Evolutionary conservation across 2,329 filamentous ascomycete species (phyloP).

Genomic region (Karstenula rhodostoma): DNA sequence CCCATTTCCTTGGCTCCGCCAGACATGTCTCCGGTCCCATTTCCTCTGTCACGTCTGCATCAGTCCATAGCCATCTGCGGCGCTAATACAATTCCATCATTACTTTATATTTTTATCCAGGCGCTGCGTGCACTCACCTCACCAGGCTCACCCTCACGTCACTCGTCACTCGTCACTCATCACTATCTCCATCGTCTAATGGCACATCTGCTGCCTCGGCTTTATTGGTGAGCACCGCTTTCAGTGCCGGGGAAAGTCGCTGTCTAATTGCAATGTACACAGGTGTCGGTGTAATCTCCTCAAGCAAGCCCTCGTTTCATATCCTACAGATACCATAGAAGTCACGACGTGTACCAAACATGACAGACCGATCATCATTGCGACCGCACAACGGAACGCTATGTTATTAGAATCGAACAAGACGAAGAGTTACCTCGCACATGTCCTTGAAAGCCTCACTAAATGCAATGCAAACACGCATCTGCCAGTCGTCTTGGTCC

Average conservation of each 20-base stretch:
- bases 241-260: background rate
- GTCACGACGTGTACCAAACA: background rate
- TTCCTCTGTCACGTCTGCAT: conserved; percentile 21
- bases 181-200: background rate
- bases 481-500: background rate
- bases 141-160: conserved; percentile 3
- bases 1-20: conserved; percentile 22
- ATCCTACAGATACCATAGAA: background rate
- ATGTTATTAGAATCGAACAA: background rate
- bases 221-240: background rate
- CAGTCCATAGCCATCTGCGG: background rate
- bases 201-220: background rate
- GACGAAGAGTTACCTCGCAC: background rate
- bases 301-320: conserved; percentile 1
- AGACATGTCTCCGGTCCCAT: conserved; percentile 15
- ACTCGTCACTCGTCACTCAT: conserved; percentile 6
- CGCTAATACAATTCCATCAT: conserved; percentile 14
- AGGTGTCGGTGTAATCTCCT: conserved; percentile 12
- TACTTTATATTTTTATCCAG: conserved; percentile 2
- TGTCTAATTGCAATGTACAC: conserved; percentile 15
- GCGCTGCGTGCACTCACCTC: background rate
- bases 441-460: background rate
- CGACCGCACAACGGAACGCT: conserved; percentile 4
- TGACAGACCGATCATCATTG: background rate
- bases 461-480: background rate